Evolutionary conservation across 2,329 filamentous ascomycete genomes (phyloP).

Genomic region (Nigrospora sphaerica): DNA sequence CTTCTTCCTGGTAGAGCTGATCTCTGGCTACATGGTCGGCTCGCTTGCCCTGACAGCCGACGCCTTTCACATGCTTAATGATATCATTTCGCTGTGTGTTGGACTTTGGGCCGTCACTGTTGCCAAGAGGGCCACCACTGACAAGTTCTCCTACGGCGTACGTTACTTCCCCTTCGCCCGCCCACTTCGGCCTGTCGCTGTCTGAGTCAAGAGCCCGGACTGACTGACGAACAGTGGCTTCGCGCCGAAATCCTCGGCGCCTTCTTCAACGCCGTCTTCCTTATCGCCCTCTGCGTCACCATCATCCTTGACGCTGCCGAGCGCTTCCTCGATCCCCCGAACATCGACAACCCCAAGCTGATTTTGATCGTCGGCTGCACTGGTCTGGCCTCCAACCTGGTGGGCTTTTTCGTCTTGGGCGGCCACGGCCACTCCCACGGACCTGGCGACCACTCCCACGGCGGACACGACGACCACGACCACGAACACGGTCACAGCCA

Average conservation of each 20-base stretch:
- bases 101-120: conserved; percentile 94
- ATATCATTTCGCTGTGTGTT: conserved; percentile 89
- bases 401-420: conserved; percentile 85
- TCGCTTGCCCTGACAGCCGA: conserved; percentile 93
- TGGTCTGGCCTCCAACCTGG: conserved; percentile 80
- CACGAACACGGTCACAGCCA: conserved; percentile 37
- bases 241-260: conserved; percentile 94
- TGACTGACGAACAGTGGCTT: conserved; percentile 61
- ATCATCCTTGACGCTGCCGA: conserved; percentile 94
- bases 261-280: conserved; percentile 93
- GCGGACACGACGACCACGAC: conserved; percentile 41
- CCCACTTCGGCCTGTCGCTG: conserved; percentile 1
- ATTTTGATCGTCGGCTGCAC: conserved; percentile 85
- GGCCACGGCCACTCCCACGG: conserved; percentile 85
- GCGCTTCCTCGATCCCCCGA: conserved; percentile 83
- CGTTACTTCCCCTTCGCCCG: background rate
- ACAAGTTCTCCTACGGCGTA: conserved; percentile 92
- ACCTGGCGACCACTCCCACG: conserved; percentile 45
- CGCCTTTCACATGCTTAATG: conserved; percentile 99
- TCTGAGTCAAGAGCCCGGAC: background rate
- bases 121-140: conserved; percentile 75
- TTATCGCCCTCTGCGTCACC: conserved; percentile 91
- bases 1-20: conserved; percentile 88
- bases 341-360: conserved; percentile 76
- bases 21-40: conserved; percentile 77